phyloP scores from a whole-genome alignment of 352 stramenopile genomes.

The Globisporangium perplexum region DNA sequence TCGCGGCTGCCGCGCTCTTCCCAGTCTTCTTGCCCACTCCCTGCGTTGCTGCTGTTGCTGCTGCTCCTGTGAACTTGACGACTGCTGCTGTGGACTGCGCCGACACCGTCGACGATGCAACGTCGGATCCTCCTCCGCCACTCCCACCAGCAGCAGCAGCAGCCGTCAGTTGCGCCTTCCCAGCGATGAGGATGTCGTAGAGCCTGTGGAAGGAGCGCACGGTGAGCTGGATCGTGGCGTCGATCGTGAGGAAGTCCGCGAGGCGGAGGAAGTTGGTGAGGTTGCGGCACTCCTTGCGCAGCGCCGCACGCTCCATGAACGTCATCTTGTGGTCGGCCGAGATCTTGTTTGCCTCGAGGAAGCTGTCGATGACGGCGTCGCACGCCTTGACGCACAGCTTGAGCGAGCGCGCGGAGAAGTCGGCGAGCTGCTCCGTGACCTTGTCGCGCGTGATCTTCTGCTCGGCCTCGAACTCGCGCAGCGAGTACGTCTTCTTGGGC shows the following conservation, averaged over 20 bases:
- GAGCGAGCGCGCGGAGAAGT: constrained; percentile 66
- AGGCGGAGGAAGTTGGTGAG: constrained; percentile 91
- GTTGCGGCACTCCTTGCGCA: constrained; percentile 89
- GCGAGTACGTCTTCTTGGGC: constrained; percentile 63
- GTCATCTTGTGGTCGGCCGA: constrained; percentile 93
- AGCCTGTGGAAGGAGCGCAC: constrained; percentile 68
- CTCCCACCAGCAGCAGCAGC: not conserved
- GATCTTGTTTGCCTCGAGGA: constrained; percentile 91
- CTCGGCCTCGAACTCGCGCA: constrained; percentile 75
- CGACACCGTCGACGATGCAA: not conserved
- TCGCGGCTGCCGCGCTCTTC: not conserved
- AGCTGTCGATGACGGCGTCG: constrained; percentile 90
- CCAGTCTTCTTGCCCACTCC: constrained; percentile 4
- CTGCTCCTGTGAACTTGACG: not conserved
- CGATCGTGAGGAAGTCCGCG: constrained; percentile 89
- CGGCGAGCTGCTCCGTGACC: constrained; percentile 48
- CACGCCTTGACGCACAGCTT: constrained; percentile 86
- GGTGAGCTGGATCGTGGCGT: constrained; percentile 85
- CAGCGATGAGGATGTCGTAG: constrained; percentile 42
- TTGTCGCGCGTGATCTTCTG: constrained; percentile 49
- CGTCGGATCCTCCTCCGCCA: not conserved
- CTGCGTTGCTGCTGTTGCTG: not conserved
- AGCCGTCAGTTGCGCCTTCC: constrained; percentile 27
- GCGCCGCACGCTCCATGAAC: constrained; percentile 92
- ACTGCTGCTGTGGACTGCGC: no score